Base-by-base conservation (phyloP, 352 stramenopile species). In the Phytophthora sojae region DNA sequence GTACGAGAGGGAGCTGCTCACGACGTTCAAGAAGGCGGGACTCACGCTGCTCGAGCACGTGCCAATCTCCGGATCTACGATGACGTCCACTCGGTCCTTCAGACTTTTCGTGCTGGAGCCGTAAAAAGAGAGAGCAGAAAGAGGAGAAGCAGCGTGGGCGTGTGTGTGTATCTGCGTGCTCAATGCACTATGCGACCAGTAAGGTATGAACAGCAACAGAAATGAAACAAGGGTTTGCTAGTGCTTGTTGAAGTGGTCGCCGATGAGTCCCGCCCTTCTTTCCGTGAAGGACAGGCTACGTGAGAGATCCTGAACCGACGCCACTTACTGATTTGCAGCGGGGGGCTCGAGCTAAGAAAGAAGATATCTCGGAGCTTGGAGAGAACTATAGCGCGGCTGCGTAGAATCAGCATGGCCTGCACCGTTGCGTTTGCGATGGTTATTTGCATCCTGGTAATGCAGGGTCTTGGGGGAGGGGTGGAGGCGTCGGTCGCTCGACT, bases 1-100 rank as follows among this genome's bases (percentile, higher is more conserved):
- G 58, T 96, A 92, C 71, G 90, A 97, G 58, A 70, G 81, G 29
- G 87, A 97, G 23, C 52, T 97, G 57, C 71, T 90, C 2, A 73
- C 54, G 32, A 86, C 80, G 21, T 90, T 92, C 71, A 86, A 91
- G 71, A 87, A 88, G 50, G 86, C 83, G 2, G 79, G 77, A 6
- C 74, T 93, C 6, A 83, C 72, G 35, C 67, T 93, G 50, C 45
- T 67, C 5, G 79, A 91, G 70, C 80, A 92, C 70, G 63, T 85
- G 7, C 60, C 82, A 9, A 90, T 93, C 70, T 91, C 83, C 0
- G 82, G 82, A 1, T 88, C 83, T 0, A 82, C 73, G 1, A 80
- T 77, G 73, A 73, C 69, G 11, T 92, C 83, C 29, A 88, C 81
- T 53, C 82, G 86, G 44, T 93, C 83, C 35, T 93, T 83, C 75